Evolutionary conservation across 352 stramenopile species (phyloP).

Genomic region (Globisporangium perplexum): DNA sequence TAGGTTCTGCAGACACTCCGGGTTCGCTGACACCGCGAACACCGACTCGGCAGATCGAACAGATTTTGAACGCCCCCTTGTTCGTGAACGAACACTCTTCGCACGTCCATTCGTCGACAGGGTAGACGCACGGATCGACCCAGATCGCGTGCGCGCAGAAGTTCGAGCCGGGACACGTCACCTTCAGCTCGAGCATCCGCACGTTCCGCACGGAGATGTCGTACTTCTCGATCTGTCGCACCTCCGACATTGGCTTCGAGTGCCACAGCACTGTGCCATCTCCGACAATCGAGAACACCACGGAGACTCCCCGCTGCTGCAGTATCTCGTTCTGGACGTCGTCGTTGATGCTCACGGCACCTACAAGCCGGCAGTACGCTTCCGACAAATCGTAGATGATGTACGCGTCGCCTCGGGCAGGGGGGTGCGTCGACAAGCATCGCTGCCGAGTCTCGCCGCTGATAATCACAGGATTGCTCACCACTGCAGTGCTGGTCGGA

Average conservation of each 20-base stretch:
- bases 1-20: too few relatives aligned
- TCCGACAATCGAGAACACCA: constrained; percentile 67
- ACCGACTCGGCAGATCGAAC: constrained; percentile 40
- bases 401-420: constrained; percentile 59
- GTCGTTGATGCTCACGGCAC: constrained; percentile 71
- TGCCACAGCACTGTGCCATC: constrained; percentile 72
- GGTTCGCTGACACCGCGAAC: constrained; percentile 8
- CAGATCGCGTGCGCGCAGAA: constrained; percentile 76
- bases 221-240: constrained; percentile 38
- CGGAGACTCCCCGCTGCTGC: constrained; percentile 40
- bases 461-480: constrained; percentile 40
- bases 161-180: constrained; percentile 69
- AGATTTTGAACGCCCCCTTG: constrained; percentile 45
- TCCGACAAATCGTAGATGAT: constrained; percentile 78
- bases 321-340: constrained; percentile 54
- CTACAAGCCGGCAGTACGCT: constrained; percentile 48
- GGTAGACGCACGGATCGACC: constrained; percentile 66
- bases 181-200: constrained; percentile 74
- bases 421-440: constrained; percentile 76
- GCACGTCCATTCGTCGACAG: constrained; percentile 71
- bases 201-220: constrained; percentile 48
- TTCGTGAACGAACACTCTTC: constrained; percentile 62
- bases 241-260: constrained; percentile 50
- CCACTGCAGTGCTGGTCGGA: constrained; percentile 10
- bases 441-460: constrained; percentile 60